Base-by-base conservation (phyloP, 2,329 filamentous ascomycete genomes). In the Fusarium udum region DNA sequence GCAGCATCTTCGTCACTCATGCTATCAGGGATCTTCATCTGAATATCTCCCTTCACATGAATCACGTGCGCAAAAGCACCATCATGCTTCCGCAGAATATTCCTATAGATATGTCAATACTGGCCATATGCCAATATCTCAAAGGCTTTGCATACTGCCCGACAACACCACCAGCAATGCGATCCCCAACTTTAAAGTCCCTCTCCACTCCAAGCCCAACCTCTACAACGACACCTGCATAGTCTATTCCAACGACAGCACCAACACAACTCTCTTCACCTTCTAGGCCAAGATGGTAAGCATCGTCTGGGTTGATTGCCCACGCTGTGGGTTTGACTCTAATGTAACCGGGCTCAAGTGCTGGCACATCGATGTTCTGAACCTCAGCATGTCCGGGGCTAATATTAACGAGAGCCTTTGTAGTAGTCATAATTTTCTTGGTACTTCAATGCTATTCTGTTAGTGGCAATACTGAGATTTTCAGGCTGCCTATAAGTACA, bases 171-270 rank as follows among this genome's bases (percentile, higher is more conserved):
- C 70, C 73, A n/a, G 52, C 76, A 31, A 87, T 78, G 39, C 86
- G 83, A 64, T 88, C 86, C 8, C 87, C 87, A 55, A 82, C 82
- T 71, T 83, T 82, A 56, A 87, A 83, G 8, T 75, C 61, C 64
- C 61, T 67, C 12, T 51, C 55, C 13, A 85, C 81, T 34, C 80
- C 81, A 7, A 76, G 53, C 9, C 86, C 87, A 37, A 87, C 79
- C 39, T 84, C 82, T 32, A 85, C 82, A 3, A 88, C 82, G 20
- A 82, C 75, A 24, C 87, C 86, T 20, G 83, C 82, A 55, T 84
- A 87, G 72, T 88, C 86, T 48, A 82, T 85, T 6, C 85, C 85
- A 32, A 81, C 57, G 9, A 75, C 59, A 12, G 66, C 28, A 10
- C 76, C 75, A 26, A 60, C 32, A 6, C 64, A 66, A 2, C 32